These are phyloP conservation scores for Beauveria scarabaeidicola DNA, from an alignment of 2,329 filamentous ascomycete species.

Conservation along the genomic window DNA sequence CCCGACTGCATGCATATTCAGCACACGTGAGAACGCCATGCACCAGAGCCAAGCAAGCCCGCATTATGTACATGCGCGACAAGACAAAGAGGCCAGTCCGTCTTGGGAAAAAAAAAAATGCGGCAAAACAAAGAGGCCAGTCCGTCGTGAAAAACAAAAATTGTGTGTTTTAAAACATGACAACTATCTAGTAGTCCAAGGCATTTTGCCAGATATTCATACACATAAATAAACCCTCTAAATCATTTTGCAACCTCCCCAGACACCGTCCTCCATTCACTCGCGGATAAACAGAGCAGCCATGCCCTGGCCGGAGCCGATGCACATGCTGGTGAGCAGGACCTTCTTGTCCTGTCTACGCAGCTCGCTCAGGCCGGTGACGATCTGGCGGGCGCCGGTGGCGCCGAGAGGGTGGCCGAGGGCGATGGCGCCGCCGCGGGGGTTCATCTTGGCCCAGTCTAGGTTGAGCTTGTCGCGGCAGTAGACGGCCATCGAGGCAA, in stretches of 20 bases:
- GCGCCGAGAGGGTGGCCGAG: slow-evolving; percentile 75
- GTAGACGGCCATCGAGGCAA: slow-evolving; percentile 96
- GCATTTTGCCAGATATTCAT: slow-evolving; percentile 9
- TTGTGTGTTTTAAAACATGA: not conserved
- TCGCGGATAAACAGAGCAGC: slow-evolving; percentile 50
- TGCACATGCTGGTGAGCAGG: slow-evolving; percentile 85
- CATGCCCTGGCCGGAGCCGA: slow-evolving; percentile 62
- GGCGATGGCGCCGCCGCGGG: slow-evolving; percentile 72
- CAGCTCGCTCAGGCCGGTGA: slow-evolving; percentile 81
- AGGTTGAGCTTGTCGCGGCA: slow-evolving; percentile 66
- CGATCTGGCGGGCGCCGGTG: slow-evolving; percentile 73
- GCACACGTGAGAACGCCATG: slow-evolving; percentile 3
- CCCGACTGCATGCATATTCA: not conserved
- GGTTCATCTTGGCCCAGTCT: slow-evolving; percentile 70
- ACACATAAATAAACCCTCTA: slow-evolving; percentile 5
- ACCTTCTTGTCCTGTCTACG: slow-evolving; percentile 83
- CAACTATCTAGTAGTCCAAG: not conserved
- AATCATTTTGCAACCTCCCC: not conserved
- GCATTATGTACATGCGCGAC: too few species aligned
- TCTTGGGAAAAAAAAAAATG: not conserved
- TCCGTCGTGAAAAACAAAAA: not conserved
- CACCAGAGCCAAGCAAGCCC: not conserved
- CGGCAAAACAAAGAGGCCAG: too few species aligned
- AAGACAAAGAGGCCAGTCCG: too few species aligned
- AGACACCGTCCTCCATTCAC: not conserved